Conservation (phyloP, 2,329 filamentous ascomycete species). For the Graphilbum fragrans region DNA sequence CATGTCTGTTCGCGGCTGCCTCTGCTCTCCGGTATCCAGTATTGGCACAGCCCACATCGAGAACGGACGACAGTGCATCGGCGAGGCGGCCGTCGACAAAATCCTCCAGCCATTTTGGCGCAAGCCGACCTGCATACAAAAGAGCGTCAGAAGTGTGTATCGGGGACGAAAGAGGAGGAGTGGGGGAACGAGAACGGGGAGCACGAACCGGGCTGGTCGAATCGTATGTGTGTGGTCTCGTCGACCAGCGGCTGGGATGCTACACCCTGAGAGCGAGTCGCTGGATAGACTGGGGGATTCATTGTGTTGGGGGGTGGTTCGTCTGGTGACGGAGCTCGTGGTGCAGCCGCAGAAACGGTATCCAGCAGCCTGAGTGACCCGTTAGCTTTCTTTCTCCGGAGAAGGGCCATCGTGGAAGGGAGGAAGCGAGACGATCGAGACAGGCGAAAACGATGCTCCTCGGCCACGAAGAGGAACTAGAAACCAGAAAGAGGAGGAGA, state of each 20-base stretch:
- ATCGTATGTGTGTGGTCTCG: slow-evolving; percentile 4
- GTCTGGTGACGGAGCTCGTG: no score
- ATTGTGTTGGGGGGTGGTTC: slow-evolving; percentile 2
- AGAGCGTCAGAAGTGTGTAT: not conserved
- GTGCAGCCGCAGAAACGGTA: no score
- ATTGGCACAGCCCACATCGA: slow-evolving; percentile 9
- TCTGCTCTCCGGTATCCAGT: slow-evolving; percentile 1
- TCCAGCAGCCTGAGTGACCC: not conserved
- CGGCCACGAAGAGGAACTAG: no score
- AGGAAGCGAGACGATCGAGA: no score
- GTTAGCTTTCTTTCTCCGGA: not conserved
- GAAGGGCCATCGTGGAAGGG: not conserved
- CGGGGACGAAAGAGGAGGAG: not conserved
- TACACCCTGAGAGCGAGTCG: slow-evolving; percentile 7
- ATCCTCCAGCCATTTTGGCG: slow-evolving; percentile 13
- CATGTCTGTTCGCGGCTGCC: slow-evolving; percentile 1
- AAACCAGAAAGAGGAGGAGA: no score
- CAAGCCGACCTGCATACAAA: slow-evolving; percentile 8
- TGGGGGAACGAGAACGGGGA: not conserved
- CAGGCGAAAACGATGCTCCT: no score
- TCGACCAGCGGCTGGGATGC: slow-evolving; percentile 3
- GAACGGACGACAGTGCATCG: slow-evolving; percentile 1
- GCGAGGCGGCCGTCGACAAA: slow-evolving; percentile 8
- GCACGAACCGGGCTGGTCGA: slow-evolving; percentile 5
- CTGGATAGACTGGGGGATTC: slow-evolving; percentile 8